Conservation (phyloP, 306 rosid genomes). For the cucumber (Cucumis sativus) region DNA sequence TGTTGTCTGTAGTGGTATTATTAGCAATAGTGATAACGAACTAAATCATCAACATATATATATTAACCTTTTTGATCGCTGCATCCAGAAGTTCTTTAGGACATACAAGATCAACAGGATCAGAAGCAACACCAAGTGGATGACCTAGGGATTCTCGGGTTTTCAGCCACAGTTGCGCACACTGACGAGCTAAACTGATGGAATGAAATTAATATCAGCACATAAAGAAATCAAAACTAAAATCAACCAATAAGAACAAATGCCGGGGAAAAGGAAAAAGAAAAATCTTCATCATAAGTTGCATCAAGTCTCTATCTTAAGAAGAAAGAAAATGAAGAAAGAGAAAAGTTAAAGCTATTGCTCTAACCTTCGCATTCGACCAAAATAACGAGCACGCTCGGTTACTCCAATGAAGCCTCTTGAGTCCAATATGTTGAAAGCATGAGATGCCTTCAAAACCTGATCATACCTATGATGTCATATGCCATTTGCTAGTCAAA, state of each 20-base stretch:
- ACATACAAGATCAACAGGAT: slow-evolving; percentile 41
- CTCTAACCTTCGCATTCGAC: slow-evolving; percentile 87
- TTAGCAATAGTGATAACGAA: background rate
- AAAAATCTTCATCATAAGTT: background rate
- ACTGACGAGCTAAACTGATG: slow-evolving; percentile 91
- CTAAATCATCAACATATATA: slow-evolving; percentile 5
- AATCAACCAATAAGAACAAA: background rate
- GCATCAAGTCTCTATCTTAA: background rate
- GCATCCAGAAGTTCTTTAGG: slow-evolving; percentile 55
- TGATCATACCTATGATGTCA: slow-evolving; percentile 86
- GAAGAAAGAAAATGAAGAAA: background rate
- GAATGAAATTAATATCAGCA: background rate
- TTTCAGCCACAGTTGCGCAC: slow-evolving; percentile 91
- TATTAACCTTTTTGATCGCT: slow-evolving; percentile 59
- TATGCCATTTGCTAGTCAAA: slow-evolving; percentile 16
- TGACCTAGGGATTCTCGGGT: slow-evolving; percentile 73
- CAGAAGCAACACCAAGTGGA: slow-evolving; percentile 75
- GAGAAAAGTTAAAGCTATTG: background rate
- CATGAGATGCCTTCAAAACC: slow-evolving; percentile 93
- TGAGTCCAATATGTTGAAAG: slow-evolving; percentile 86
- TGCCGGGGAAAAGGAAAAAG: background rate
- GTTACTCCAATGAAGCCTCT: slow-evolving; percentile 98
- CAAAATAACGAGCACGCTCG: slow-evolving; percentile 96
- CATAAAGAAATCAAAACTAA: background rate
- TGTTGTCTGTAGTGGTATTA: background rate